phyloP scores from a whole-genome alignment of 805 yeast genomes.

The Candida adriatica region DNA sequence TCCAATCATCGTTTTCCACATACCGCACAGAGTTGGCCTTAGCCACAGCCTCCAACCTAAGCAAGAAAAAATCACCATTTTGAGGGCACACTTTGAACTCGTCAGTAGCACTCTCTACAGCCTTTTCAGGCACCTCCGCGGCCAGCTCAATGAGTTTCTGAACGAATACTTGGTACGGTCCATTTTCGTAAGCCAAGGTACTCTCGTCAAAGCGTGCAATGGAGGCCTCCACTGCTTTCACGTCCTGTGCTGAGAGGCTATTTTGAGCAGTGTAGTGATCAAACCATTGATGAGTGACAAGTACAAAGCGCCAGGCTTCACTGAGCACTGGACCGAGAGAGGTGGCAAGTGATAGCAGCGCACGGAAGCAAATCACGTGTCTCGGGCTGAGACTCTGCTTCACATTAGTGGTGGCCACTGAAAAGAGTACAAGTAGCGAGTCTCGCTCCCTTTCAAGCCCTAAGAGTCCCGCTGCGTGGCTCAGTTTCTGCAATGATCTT shows the following conservation, averaged over 20 bases:
- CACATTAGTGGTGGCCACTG: conserved; percentile 36
- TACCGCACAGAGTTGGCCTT: conserved; percentile 47
- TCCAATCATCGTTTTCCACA: conserved; percentile 40
- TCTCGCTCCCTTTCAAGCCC: conserved; percentile 52
- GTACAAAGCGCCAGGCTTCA: conserved; percentile 56
- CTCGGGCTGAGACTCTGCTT: conserved; percentile 45
- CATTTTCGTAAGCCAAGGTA: conserved; percentile 45
- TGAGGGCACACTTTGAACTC: conserved; percentile 36
- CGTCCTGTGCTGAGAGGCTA: conserved; percentile 37
- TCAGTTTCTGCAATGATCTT: conserved; percentile 69
- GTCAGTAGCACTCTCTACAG: conserved; percentile 10
- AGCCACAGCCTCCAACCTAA: conserved; percentile 45
- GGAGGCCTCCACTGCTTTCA: conserved; percentile 46
- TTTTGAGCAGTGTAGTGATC: conserved; percentile 48
- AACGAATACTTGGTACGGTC: conserved; percentile 43
- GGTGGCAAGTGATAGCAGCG: conserved; percentile 66
- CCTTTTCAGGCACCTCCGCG: conserved; percentile 16
- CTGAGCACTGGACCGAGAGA: conserved; percentile 75
- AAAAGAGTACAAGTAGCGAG: conserved; percentile 41
- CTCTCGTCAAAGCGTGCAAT: conserved; percentile 57
- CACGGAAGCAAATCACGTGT: conserved; percentile 71
- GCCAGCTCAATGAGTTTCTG: conserved; percentile 40
- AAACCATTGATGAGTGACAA: conserved; percentile 72
- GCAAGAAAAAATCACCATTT: conserved; percentile 49
- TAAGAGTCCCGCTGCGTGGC: conserved; percentile 80